A percentile compares a stretch with the other conserved stretches of the same genome.
These are phyloP conservation scores for Phytophthora boehmeriae DNA, from an alignment of 352 stramenopile genomes.

Conservation along the genomic window DNA sequence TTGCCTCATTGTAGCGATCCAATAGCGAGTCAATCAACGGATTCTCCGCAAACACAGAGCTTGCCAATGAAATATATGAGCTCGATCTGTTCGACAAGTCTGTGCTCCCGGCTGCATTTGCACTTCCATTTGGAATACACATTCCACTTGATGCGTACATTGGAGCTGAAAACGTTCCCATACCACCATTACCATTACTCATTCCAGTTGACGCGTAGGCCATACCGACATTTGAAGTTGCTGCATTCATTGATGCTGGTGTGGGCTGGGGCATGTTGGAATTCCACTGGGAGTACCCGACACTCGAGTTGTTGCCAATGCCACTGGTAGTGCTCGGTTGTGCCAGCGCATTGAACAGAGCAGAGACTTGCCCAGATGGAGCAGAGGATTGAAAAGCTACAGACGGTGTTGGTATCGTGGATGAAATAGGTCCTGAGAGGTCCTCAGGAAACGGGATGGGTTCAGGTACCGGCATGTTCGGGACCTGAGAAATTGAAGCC, in stretches of 20 bases:
- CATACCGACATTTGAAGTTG: slow-evolving; percentile 7
- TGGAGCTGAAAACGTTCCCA: slow-evolving; percentile 18
- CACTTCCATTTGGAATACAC: no score
- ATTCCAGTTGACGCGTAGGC: slow-evolving; percentile 13
- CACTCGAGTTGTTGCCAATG: slow-evolving; percentile 8
- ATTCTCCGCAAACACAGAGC: slow-evolving; percentile 40
- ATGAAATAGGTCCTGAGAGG: slow-evolving; percentile 2
- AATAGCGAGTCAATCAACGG: slow-evolving; percentile 62
- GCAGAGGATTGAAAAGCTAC: slow-evolving; percentile 2
- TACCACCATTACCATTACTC: slow-evolving; percentile 18
- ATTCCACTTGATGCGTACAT: slow-evolving; percentile 16
- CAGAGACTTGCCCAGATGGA: slow-evolving; percentile 7
- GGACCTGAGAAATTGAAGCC: neutral
- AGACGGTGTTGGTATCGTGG: slow-evolving; percentile 3
- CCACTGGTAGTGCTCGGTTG: slow-evolving; percentile 9
- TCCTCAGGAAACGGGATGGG: slow-evolving; percentile 30
- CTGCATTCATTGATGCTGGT: slow-evolving; percentile 11
- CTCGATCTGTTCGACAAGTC: slow-evolving; percentile 22
- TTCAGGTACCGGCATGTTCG: slow-evolving; percentile 10
- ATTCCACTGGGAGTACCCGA: slow-evolving; percentile 16
- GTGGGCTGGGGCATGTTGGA: slow-evolving; percentile 7
- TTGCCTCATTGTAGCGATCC: slow-evolving; percentile 55
- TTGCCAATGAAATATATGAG: slow-evolving; percentile 29
- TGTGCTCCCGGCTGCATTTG: slow-evolving; percentile 32
- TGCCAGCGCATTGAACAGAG: slow-evolving; percentile 3